Conservation (phyloP, 1,139 yeast genomes). For the Candida sp. region DNA sequence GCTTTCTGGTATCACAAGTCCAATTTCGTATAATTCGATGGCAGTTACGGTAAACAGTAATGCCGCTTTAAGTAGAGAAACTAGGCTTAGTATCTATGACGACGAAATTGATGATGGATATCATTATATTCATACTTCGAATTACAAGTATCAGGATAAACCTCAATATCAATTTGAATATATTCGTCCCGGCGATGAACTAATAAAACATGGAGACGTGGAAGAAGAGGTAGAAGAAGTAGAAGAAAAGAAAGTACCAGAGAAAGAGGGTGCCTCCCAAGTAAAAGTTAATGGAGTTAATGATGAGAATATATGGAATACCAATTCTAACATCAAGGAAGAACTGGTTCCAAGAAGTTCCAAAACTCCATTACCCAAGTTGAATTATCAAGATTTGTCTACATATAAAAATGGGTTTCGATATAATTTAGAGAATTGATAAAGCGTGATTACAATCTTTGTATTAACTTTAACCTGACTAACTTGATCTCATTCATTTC, state of each 20-base stretch:
- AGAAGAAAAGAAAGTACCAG: not conserved
- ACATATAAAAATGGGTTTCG: not conserved
- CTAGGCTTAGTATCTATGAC: slow-evolving; percentile 1
- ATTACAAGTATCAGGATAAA: not conserved
- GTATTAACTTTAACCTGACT: not conserved
- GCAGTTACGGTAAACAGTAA: not conserved
- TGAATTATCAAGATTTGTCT: not conserved
- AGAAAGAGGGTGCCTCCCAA: not conserved
- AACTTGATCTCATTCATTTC: not conserved
- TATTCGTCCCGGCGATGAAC: not conserved
- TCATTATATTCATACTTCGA: slow-evolving; percentile 8
- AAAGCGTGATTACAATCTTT: not conserved
- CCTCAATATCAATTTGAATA: not conserved
- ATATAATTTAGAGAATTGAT: not conserved
- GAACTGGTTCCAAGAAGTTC: not conserved
- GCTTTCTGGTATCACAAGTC: not conserved
- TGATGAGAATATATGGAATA: not conserved
- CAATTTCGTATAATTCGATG: slow-evolving; percentile 1
- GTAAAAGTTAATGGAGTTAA: not conserved
- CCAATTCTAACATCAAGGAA: not conserved
- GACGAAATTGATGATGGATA: slow-evolving; percentile 25
- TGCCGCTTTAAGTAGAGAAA: not conserved
- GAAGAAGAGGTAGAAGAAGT: not conserved
- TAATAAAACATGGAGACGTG: not conserved
- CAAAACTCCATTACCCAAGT: not conserved